A percentile compares a stretch with the other conserved stretches of the same genome.
These are phyloP conservation scores for Fusarium tupiense DNA, from an alignment of 2,329 filamentous ascomycete species.

Conservation along the genomic window DNA sequence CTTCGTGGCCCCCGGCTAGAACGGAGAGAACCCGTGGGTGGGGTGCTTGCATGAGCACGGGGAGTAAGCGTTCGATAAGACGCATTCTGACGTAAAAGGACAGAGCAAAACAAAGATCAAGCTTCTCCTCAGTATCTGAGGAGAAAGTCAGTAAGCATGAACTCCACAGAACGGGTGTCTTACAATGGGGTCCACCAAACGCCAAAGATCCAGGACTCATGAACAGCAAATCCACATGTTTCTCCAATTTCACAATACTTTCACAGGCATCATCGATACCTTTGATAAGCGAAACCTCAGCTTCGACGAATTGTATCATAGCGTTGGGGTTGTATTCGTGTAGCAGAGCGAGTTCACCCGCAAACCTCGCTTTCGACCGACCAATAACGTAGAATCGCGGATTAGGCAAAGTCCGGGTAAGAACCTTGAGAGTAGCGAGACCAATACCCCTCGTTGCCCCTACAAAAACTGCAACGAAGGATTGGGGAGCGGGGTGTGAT, in stretches of 20 bases:
- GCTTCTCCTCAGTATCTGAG: neutral
- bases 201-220: neutral
- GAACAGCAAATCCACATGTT: neutral
- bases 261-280: neutral
- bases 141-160: neutral
- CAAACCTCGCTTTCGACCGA: neutral
- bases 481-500: neutral
- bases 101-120: neutral
- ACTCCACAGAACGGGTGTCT: neutral
- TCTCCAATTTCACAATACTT: neutral
- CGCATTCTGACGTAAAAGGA: neutral
- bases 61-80: neutral
- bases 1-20: neutral
- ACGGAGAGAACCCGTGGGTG: neutral
- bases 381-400: neutral
- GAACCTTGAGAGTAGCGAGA: neutral
- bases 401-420: neutral
- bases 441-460: neutral
- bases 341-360: neutral
- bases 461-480: neutral
- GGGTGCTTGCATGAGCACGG: neutral
- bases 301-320: neutral
- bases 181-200: neutral
- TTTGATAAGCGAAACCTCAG: neutral
- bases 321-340: neutral